phyloP scores from a whole-genome alignment of 306 rosid genomes.

The Prunus salicina region DNA sequence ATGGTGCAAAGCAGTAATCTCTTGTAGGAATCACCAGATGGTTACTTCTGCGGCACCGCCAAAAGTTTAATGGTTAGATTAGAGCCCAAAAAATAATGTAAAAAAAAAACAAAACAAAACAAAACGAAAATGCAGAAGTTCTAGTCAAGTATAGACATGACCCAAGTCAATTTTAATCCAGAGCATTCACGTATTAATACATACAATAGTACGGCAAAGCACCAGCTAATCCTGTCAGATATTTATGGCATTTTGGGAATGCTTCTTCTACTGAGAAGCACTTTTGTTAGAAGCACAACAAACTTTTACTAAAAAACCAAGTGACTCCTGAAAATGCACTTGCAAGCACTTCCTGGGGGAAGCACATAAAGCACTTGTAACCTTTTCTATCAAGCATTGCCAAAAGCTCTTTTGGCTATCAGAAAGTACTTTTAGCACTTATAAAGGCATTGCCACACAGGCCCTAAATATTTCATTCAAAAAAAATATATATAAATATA shows the following conservation, averaged over 20 bases:
- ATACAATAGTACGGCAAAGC: background rate
- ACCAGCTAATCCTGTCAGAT: background rate
- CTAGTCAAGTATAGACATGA: background rate
- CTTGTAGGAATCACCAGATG: constrained; percentile 93
- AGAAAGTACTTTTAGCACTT: no score
- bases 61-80: constrained; percentile 3
- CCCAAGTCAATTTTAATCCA: background rate
- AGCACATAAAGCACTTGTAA: no score
- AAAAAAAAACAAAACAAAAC: no score
- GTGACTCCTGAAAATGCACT: no score
- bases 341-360: no score
- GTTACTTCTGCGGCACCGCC: constrained; percentile 75
- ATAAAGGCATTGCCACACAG: no score
- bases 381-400: no score
- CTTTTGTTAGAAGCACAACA: no score
- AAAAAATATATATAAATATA: background rate
- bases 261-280: no score
- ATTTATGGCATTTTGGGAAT: background rate
- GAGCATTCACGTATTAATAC: background rate
- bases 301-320: no score
- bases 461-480: background rate
- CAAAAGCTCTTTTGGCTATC: no score
- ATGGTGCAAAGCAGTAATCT: constrained; percentile 96
- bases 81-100: no score
- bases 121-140: background rate